phyloP scores from a whole-genome alignment of 148 eudicot genomes.

The Rhododendron mucronatum region DNA sequence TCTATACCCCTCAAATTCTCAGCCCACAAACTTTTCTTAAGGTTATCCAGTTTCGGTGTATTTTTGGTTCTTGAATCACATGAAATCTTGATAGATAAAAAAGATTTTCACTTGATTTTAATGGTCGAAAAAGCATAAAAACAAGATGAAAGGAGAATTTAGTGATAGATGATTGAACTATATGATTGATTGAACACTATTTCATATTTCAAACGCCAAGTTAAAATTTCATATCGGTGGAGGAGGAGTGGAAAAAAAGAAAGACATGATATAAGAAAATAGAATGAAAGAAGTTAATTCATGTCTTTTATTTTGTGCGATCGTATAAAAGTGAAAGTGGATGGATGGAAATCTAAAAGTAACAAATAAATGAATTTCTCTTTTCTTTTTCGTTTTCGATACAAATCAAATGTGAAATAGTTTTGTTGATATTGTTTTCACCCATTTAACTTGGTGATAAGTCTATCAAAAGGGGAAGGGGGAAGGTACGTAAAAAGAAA shows the following conservation, averaged over 20 bases:
- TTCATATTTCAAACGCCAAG: not conserved
- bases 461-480: not conserved
- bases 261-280: not conserved
- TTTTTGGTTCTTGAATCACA: not conserved
- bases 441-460: not conserved
- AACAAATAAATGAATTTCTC: not conserved
- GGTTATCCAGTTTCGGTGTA: not conserved
- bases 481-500: too few relatives aligned
- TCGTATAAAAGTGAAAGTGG: not conserved
- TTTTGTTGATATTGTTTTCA: not conserved
- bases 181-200: not conserved
- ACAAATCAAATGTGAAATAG: not conserved
- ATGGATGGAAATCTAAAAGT: not conserved
- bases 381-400: not conserved
- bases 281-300: not conserved
- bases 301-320: not conserved
- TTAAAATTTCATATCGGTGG: not conserved
- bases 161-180: not conserved
- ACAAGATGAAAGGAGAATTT: not conserved
- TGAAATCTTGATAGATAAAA: not conserved
- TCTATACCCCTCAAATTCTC: not conserved
- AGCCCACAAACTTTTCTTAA: not conserved
- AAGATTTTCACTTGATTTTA: not conserved
- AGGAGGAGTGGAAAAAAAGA: not conserved
- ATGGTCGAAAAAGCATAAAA: not conserved